Evolutionary conservation across 108 stramenopile species (phyloP).

Genomic region (Bacterosira constricta): DNA sequence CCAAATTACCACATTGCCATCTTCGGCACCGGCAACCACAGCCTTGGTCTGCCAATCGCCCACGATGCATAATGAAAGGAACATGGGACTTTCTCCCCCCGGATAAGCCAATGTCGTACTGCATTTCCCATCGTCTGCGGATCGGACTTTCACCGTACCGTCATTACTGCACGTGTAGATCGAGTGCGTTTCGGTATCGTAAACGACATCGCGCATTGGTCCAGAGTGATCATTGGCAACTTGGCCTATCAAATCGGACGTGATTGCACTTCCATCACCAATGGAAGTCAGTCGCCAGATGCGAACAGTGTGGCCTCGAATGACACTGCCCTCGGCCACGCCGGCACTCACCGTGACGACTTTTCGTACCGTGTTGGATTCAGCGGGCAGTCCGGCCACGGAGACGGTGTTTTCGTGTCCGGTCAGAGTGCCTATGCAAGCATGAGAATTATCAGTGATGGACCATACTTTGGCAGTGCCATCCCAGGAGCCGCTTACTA

Average conservation of each 20-base stretch:
- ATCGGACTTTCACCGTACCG: slow-evolving; percentile 91
- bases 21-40: slow-evolving; percentile 71
- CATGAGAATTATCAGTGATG: slow-evolving; percentile 20
- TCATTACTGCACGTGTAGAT: slow-evolving; percentile 92
- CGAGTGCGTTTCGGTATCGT: slow-evolving; percentile 48
- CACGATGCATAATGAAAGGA: slow-evolving; percentile 58
- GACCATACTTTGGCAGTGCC: slow-evolving; percentile 86
- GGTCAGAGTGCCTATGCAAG: slow-evolving; percentile 60
- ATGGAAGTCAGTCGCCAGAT: slow-evolving; percentile 54
- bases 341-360: slow-evolving; percentile 84
- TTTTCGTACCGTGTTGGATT: slow-evolving; percentile 18
- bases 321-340: slow-evolving; percentile 68
- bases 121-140: slow-evolving; percentile 73
- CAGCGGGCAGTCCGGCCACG: slow-evolving; percentile 60
- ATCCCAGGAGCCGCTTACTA: slow-evolving; percentile 87
- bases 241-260: slow-evolving; percentile 36
- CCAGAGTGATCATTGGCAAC: slow-evolving; percentile 84
- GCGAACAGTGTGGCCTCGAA: slow-evolving; percentile 70
- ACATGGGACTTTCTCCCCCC: slow-evolving; percentile 65
- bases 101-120: slow-evolving; percentile 67
- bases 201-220: slow-evolving; percentile 78
- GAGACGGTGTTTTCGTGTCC: slow-evolving; percentile 87
- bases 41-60: slow-evolving; percentile 20
- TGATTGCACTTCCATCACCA: not conserved
- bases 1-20: slow-evolving; percentile 83